These are phyloP conservation scores for Irpex rosettiformis DNA, from an alignment of 1,284 basidiomycete genomes.

Conservation along the genomic window DNA sequence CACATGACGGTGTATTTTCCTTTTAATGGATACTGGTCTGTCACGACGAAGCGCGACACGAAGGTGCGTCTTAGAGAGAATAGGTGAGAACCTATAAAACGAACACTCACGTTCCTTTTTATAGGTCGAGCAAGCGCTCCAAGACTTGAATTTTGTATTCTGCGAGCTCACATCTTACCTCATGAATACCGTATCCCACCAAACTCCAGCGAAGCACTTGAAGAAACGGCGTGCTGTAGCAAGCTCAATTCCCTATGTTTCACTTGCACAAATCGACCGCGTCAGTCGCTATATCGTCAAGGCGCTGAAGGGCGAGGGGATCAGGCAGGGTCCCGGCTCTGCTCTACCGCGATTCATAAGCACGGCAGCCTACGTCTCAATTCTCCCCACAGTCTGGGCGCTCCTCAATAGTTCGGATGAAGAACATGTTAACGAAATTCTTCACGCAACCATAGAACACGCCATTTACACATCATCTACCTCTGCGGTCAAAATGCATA, in stretches of 20 bases:
- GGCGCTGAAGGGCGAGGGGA: constrained; percentile 57
- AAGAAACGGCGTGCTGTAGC: constrained; percentile 2
- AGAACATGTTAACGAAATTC: constrained; percentile 35
- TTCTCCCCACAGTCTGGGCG: constrained; percentile 85
- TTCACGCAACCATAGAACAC: constrained; percentile 56
- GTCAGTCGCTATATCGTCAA: constrained; percentile 71
- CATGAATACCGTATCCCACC: constrained; percentile 31
- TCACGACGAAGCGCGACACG: constrained; percentile 42
- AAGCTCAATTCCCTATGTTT: neutral
- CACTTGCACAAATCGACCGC: constrained; percentile 40
- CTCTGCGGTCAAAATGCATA: constrained; percentile 56
- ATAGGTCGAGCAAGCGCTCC: constrained; percentile 58
- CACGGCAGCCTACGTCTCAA: constrained; percentile 59
- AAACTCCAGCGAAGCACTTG: constrained; percentile 9
- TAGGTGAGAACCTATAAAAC: constrained; percentile 8
- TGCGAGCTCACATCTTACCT: constrained; percentile 73
- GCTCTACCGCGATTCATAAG: constrained; percentile 42
- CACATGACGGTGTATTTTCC: constrained; percentile 86
- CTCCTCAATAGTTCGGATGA: constrained; percentile 50
- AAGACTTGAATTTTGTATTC: constrained; percentile 71
- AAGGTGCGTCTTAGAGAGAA: constrained; percentile 40
- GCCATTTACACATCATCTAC: constrained; percentile 52
- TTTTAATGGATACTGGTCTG: constrained; percentile 41
- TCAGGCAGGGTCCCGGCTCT: constrained; percentile 37
- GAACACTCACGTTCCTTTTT: no score